A percentile compares a stretch with the other conserved stretches of the same genome.
phyloP scores from a whole-genome alignment of 2,329 filamentous ascomycete species.

The Colletotrichum lindemuthianum region DNA sequence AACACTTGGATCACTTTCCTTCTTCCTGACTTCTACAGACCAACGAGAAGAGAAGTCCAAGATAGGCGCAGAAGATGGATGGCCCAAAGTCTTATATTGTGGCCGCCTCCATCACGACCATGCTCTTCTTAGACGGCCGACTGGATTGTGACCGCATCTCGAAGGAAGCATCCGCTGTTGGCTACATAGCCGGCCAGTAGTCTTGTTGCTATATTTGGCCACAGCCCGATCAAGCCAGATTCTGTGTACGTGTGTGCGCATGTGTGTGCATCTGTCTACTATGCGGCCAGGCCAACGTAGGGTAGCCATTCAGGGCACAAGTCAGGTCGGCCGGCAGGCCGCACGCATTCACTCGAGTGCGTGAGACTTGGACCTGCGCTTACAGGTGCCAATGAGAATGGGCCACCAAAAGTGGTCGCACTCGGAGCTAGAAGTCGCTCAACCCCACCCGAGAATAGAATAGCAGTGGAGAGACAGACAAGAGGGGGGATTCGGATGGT shows the following conservation, averaged over 20 bases:
- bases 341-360: slow-evolving; percentile 28
- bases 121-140: slow-evolving; percentile 26
- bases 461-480: slow-evolving; percentile 26
- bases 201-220: slow-evolving; percentile 37
- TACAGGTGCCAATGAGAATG: slow-evolving; percentile 57
- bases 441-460: slow-evolving; percentile 37
- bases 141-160: slow-evolving; percentile 30
- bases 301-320: slow-evolving; percentile 20
- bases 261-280: slow-evolving; percentile 6
- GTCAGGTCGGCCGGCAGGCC: slow-evolving; percentile 26
- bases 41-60: slow-evolving; percentile 53
- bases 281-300: slow-evolving; percentile 27
- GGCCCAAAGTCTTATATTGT: slow-evolving; percentile 68
- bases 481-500: slow-evolving; percentile 31
- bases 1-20: slow-evolving; percentile 60
- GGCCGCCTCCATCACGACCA: slow-evolving; percentile 55
- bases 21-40: slow-evolving; percentile 54
- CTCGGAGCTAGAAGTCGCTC: slow-evolving; percentile 37
- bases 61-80: slow-evolving; percentile 50
- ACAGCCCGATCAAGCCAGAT: slow-evolving; percentile 20
- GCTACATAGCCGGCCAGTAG: slow-evolving; percentile 31
- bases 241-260: slow-evolving; percentile 9
- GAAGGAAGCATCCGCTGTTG: slow-evolving; percentile 30
- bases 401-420: slow-evolving; percentile 38
- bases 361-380: slow-evolving; percentile 50